Percentiles rank a stretch among this genome's conserved stretches.
Conservation (phyloP, 2,329 filamentous ascomycete species). For the Clarireedia hainanense region DNA sequence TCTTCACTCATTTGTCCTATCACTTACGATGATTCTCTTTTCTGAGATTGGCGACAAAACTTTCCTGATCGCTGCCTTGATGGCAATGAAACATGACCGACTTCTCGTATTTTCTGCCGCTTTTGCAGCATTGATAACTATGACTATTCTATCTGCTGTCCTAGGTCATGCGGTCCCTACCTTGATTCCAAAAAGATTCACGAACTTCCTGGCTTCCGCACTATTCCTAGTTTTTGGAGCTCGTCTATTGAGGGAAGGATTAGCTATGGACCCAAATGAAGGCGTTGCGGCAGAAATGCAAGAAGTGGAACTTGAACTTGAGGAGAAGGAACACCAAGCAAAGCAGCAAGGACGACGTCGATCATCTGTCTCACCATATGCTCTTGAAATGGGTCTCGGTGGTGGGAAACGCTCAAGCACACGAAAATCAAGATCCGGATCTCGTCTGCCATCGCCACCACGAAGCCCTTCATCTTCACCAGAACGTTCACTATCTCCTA, state of each 20-base stretch:
- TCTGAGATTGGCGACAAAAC: constrained; percentile 98
- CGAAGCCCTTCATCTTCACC: constrained; percentile 75
- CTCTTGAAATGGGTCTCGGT: constrained; percentile 71
- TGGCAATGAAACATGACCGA: constrained; percentile 98
- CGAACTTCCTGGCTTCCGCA: constrained; percentile 74
- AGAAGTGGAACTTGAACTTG: constrained; percentile 88
- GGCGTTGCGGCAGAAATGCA: constrained; percentile 96
- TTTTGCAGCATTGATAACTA: constrained; percentile 82
- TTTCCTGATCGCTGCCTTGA: constrained; percentile 90
- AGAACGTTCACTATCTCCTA: constrained; percentile 38
- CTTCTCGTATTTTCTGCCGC: constrained; percentile 91
- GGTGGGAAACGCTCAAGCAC: constrained; percentile 44
- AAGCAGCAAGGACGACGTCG: constrained; percentile 57
- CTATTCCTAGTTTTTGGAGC: constrained; percentile 87
- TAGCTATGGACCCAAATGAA: constrained; percentile 81
- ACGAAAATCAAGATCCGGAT: constrained; percentile 64
- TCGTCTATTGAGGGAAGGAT: constrained; percentile 76
- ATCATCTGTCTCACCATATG: constrained; percentile 65
- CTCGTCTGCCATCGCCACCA: constrained; percentile 70
- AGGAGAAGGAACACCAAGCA: constrained; percentile 80
- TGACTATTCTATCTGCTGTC: constrained; percentile 91
- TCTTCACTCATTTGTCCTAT: constrained; percentile 82
- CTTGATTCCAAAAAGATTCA: constrained; percentile 82
- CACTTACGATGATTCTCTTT: constrained; percentile 94
- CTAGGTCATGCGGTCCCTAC: constrained; percentile 88